These are phyloP conservation scores for Lippia alba DNA, from an alignment of 305 asterid species.

Conservation along the genomic window DNA sequence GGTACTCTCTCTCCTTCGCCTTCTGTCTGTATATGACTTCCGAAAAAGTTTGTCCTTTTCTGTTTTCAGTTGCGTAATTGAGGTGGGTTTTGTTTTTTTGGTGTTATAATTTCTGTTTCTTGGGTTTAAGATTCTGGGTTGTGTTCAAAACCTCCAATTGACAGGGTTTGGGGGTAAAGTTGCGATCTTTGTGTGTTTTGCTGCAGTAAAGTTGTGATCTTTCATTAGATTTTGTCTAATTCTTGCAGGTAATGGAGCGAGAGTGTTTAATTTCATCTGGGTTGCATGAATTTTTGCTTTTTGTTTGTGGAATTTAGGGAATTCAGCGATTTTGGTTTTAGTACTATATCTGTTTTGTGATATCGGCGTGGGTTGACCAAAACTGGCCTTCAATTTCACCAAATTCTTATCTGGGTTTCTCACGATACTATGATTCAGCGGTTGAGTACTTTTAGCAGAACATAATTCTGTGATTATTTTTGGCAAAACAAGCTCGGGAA, in stretches of 20 bases:
- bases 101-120: slow-evolving; percentile 13
- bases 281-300: slow-evolving; percentile 14
- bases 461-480: neutral
- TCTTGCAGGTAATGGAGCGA: slow-evolving; percentile 28
- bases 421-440: slow-evolving; percentile 25
- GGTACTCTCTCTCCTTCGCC: slow-evolving; percentile 41
- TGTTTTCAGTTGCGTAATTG: slow-evolving; percentile 19
- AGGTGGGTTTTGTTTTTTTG: slow-evolving; percentile 36
- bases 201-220: slow-evolving; percentile 44
- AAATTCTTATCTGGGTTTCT: slow-evolving; percentile 8
- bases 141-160: slow-evolving; percentile 29
- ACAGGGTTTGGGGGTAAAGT: slow-evolving; percentile 33
- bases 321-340: slow-evolving; percentile 21
- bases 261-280: slow-evolving; percentile 15
- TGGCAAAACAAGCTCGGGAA: neutral
- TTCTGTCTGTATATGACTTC: neutral
- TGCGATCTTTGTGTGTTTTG: slow-evolving; percentile 31
- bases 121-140: slow-evolving; percentile 31
- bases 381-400: slow-evolving; percentile 12
- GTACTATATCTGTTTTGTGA: slow-evolving; percentile 8
- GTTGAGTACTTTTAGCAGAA: neutral
- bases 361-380: slow-evolving; percentile 40
- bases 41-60: slow-evolving; percentile 13
- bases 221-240: slow-evolving; percentile 34
- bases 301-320: slow-evolving; percentile 23